Base-by-base conservation (phyloP, 2,329 filamentous ascomycete genomes). In the Colletotrichum gigasporum region DNA sequence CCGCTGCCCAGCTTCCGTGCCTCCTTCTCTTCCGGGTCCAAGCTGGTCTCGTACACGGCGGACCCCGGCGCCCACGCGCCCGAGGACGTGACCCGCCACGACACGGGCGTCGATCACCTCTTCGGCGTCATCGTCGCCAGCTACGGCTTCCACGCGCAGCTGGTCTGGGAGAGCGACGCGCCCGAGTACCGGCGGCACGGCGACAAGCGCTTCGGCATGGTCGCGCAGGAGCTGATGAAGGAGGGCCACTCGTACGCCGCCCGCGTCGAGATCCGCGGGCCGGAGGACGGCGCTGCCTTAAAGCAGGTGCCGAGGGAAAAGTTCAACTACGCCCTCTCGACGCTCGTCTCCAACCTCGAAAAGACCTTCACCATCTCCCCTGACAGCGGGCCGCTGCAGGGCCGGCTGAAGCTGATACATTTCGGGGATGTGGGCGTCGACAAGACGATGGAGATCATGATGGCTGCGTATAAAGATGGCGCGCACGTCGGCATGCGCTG, bases 121-220 rank as follows among this genome's bases (percentile, higher is more conserved):
- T 86, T 91, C 71, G 94, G 93, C 24, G 91, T 91, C 22, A 93
- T 97, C 20, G 94, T 98, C 2, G 90, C 90, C 44, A 96, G 91
- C 75, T 97, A 96, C 85, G 95, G 92, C 18, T 88, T 98, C 72
- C 95, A 98, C 73, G 92, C 94, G 28, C 89, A 90, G 41, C 84
- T 98, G 3, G 93, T 98, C 20, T 94, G 92, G 70, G 94, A 97
- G 79, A 96, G 92, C 76, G 95, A 98, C 76, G 96, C 94, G 0
- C 82, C 87, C 0, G 90, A 88, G 68, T 95, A 95, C 76, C 90
- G 95, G 66, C 86, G 87, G 69, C 90, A 91, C 71, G 95, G 95
- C 11, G 83, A 84, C 30, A 87, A 91, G 73, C 86, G 95, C 18
- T 98, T 98, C 78, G 85, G 89, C 60, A 93, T 97, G 87, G 94